phyloP scores from a whole-genome alignment of 225 moss, liverwort and hornwort genomes.

The Rhytidiadelphus loreus region DNA sequence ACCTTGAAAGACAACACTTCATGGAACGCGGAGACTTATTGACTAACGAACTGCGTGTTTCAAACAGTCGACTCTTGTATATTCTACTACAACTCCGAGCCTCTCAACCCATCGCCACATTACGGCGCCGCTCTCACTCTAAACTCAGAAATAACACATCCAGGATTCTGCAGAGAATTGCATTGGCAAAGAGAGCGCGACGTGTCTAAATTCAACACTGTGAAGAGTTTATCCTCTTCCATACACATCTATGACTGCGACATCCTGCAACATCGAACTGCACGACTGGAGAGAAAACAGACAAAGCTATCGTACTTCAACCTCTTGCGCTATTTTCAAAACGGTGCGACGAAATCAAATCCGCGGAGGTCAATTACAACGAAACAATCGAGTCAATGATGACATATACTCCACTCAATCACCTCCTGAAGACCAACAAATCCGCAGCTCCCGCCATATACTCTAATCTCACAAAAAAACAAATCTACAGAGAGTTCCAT shows the following conservation, averaged over 20 bases:
- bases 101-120: background rate
- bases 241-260: background rate
- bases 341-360: background rate
- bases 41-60: background rate
- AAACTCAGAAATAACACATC: background rate
- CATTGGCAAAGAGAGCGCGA: background rate
- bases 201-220: background rate
- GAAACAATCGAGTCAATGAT: background rate
- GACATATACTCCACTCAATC: background rate
- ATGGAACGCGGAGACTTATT: background rate
- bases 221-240: background rate
- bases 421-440: background rate
- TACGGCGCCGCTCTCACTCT: background rate
- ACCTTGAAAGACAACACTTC: background rate
- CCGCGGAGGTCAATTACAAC: background rate
- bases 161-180: background rate
- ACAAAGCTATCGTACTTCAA: background rate
- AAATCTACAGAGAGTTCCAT: background rate
- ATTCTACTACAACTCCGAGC: background rate
- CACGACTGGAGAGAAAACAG: background rate
- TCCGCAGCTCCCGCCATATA: background rate
- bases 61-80: background rate
- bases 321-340: background rate
- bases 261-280: background rate
- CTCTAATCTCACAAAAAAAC: background rate